Percentiles rank a stretch among this genome's conserved stretches.
Evolutionary conservation across 2,329 filamentous ascomycete genomes (phyloP).

Genomic region (Myrmaecium sp.): DNA sequence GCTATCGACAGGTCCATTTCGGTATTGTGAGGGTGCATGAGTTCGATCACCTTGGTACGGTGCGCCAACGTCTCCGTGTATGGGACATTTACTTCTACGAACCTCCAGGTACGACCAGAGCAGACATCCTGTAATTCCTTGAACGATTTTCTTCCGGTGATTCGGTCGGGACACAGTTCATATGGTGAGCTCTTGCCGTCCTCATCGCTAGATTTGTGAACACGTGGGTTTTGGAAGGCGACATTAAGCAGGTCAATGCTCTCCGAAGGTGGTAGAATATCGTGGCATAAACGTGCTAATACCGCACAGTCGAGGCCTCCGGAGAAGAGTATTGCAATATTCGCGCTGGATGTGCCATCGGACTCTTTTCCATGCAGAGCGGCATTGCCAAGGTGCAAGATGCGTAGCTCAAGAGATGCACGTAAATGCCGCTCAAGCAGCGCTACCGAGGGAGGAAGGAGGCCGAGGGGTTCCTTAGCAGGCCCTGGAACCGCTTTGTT

Average conservation of each 20-base stretch:
- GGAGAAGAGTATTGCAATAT: constrained; percentile 74
- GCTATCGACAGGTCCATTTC: constrained; percentile 98
- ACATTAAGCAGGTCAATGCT: constrained; percentile 83
- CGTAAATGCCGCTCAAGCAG: constrained; percentile 38
- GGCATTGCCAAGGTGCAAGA: constrained; percentile 11
- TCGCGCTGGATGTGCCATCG: constrained; percentile 17
- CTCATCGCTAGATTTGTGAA: constrained; percentile 22
- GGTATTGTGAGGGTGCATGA: constrained; percentile 89
- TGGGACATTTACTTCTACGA: constrained; percentile 70
- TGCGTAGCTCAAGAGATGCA: constrained; percentile 45
- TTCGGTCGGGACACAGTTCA: constrained; percentile 76
- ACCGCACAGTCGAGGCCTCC: constrained; percentile 88
- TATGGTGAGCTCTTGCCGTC: constrained; percentile 30
- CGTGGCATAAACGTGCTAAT: constrained; percentile 63
- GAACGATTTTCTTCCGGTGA: constrained; percentile 68
- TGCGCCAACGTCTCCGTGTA: constrained; percentile 58
- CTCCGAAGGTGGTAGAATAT: constrained; percentile 51
- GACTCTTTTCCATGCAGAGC: too few relatives aligned
- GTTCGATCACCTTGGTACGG: constrained; percentile 48
- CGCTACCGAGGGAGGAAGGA: constrained; percentile 34
- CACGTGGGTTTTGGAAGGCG: constrained; percentile 83
- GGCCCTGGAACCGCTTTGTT: constrained; percentile 19
- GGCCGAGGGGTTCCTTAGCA: constrained; percentile 11
- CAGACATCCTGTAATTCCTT: constrained; percentile 56
- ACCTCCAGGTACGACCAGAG: constrained; percentile 59